Conservation (phyloP, 768 basidiomycete genomes). For the Boletus pseudopeckii region DNA sequence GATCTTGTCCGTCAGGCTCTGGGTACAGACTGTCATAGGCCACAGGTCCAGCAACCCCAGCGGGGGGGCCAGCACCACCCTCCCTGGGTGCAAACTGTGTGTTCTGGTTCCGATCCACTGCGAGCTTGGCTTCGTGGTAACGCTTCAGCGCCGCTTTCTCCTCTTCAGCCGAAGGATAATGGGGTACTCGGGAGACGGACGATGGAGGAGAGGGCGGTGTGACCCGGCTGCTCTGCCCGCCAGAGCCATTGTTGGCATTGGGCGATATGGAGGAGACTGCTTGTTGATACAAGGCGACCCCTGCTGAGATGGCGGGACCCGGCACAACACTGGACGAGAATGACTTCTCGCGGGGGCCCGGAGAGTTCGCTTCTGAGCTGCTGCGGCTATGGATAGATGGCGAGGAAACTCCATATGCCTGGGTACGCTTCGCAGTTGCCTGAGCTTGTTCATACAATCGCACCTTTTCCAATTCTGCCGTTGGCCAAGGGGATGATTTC, state of each 20-base stretch:
- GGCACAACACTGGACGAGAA: slow-evolving; percentile 8
- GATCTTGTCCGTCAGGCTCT: slow-evolving; percentile 25
- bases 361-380: slow-evolving; percentile 29
- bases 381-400: slow-evolving; percentile 25
- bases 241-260: slow-evolving; percentile 11
- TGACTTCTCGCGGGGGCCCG: slow-evolving; percentile 12
- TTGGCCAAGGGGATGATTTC: slow-evolving; percentile 43
- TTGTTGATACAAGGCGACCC: slow-evolving; percentile 42
- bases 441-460: slow-evolving; percentile 68
- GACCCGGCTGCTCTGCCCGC: slow-evolving; percentile 24
- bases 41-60: slow-evolving; percentile 40
- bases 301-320: slow-evolving; percentile 35
- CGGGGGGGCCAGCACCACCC: slow-evolving; percentile 17
- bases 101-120: slow-evolving; percentile 60
- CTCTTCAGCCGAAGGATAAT: slow-evolving; percentile 62
- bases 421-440: slow-evolving; percentile 58
- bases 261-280: slow-evolving; percentile 42
- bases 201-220: slow-evolving; percentile 29
- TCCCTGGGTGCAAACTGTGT: slow-evolving; percentile 25
- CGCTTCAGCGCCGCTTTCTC: slow-evolving; percentile 69
- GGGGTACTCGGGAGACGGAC: slow-evolving; percentile 35
- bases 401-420: slow-evolving; percentile 37
- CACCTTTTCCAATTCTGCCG: slow-evolving; percentile 75
- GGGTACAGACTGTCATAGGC: slow-evolving; percentile 65
- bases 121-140: slow-evolving; percentile 69